Percentiles rank a stretch among this genome's conserved stretches.
Evolutionary conservation across 1,139 yeast species (phyloP).

Genomic region (Yamadazyma kanchanaburiensis): DNA sequence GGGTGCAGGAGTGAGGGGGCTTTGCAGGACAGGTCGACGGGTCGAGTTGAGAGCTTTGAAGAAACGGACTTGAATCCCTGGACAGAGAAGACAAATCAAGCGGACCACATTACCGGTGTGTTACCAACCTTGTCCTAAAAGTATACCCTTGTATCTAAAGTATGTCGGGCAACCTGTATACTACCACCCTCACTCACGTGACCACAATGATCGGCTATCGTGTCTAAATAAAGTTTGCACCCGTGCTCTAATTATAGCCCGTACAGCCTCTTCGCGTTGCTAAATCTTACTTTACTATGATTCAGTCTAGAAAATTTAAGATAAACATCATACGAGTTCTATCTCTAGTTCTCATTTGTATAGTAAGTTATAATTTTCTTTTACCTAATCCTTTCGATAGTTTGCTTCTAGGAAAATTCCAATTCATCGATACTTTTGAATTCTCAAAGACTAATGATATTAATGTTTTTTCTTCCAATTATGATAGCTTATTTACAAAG

Average conservation of each 20-base stretch:
- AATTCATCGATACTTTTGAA: constrained; percentile 2
- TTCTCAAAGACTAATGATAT: constrained; percentile 2
- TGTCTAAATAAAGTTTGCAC: no score
- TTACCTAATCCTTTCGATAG: background rate
- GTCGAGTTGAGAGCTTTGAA: no score
- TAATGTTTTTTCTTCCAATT: constrained; percentile 7
- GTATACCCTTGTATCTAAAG: no score
- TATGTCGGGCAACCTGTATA: no score
- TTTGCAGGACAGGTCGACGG: no score
- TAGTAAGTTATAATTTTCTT: background rate
- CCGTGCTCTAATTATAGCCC: constrained; percentile 1
- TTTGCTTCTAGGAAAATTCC: background rate
- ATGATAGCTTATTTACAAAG: constrained; percentile 9
- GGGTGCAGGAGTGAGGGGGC: no score
- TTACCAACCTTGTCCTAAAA: no score
- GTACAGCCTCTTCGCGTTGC: background rate
- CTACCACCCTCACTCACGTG: no score
- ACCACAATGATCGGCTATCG: no score
- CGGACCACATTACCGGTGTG: no score
- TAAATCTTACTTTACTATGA: background rate
- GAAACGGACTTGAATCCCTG: no score
- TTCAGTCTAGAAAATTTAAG: constrained; percentile 1
- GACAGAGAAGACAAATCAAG: no score
- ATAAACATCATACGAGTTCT: background rate
- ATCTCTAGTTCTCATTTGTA: background rate